Evolutionary conservation across 192 early-diverging fungal genomes (phyloP), one percentile per base, ranked within the genome.

Genomic region (Geosiphon pyriformis): DNA sequence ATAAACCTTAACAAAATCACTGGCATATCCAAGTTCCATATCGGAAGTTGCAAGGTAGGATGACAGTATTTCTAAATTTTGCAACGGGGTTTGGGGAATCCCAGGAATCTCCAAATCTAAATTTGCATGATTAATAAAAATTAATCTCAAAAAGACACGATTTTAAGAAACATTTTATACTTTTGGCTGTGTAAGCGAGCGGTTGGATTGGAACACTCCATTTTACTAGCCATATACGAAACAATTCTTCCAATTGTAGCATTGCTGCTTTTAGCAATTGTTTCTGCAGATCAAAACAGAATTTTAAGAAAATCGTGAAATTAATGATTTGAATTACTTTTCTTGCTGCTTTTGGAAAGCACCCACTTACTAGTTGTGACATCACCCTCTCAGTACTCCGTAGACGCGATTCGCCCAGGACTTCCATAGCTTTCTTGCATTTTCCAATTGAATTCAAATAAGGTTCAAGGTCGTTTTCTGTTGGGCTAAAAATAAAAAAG

Each of bases 401-500:
- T 32, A 64, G 34, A 32, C 61, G 49, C 49, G 48, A 49, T 34
- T 22, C 47, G 34, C 48, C 67, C 34, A 82, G 57, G 50, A 70
- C 68, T 50, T 75, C 77, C 18, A 74, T 65, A 1, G 78, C 80
- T 64, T 82, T 81, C 27, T 71, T 75, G 26, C 89, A 70, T 54
- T 78, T 79, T 10, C 76, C 74, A 54, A 90, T 80, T 1, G 82
- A 80, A 55, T 82, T 72, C 3, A 90, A 59, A 67, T 88, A 90
- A 18, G 78, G 74, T 3, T 74, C 68, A 3, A 90, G 54, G 57
- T 87, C 74, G 29, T 68, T 71, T 54, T 83, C 81, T 34, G 76
- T 67, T 20, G 85, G 86, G 3, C 88, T 64, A 53, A 34, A 64
- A 0, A 47, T 49, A 25, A 34, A 42, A 15, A 10, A 17, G 18